Evolutionary conservation across 1,284 basidiomycete genomes (phyloP).

Genomic region (Ceratobasidium sp.): DNA sequence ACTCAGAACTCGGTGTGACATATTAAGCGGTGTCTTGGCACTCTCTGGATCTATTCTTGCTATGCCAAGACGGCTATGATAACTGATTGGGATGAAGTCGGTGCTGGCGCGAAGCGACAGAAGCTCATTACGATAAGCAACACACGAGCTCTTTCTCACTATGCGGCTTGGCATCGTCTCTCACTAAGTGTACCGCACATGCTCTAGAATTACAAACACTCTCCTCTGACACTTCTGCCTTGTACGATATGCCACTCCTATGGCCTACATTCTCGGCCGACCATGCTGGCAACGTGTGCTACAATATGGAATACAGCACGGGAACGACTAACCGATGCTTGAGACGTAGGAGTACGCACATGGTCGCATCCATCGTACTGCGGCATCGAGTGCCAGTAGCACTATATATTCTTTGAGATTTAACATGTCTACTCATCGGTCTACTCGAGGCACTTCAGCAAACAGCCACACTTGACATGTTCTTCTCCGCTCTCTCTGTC

Average conservation of each 20-base stretch:
- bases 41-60: neutral
- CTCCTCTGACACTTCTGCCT: neutral
- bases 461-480: neutral
- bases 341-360: neutral
- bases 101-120: neutral
- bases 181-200: neutral
- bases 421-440: neutral
- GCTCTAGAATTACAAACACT: neutral
- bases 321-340: neutral
- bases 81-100: neutral
- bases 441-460: conserved; percentile 1
- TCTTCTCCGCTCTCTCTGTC: neutral
- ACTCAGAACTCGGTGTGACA: neutral
- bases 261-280: neutral
- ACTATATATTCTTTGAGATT: conserved; percentile 23
- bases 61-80: neutral
- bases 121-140: conserved; percentile 24
- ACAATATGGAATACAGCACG: neutral
- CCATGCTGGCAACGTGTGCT: conserved; percentile 1
- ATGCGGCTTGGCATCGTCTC: conserved; percentile 16
- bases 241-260: neutral
- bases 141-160: neutral
- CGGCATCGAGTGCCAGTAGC: neutral
- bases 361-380: neutral
- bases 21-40: conserved; percentile 9